Percentiles rank a stretch among this genome's conserved stretches.
Conservation (phyloP, 1,284 basidiomycete species). For the Naganishia sp. region DNA sequence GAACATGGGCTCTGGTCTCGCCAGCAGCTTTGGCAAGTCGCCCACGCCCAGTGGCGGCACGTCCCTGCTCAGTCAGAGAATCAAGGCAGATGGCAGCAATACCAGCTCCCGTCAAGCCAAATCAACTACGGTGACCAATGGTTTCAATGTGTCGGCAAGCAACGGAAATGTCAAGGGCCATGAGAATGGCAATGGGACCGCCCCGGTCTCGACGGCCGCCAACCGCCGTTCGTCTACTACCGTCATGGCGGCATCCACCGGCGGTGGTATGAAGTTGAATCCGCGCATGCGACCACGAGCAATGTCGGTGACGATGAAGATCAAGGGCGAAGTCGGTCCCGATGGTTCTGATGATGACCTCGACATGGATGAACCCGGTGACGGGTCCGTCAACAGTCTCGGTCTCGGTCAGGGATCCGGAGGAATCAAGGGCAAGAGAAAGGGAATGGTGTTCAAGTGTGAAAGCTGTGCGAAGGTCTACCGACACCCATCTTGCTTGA, state of each 20-base stretch:
- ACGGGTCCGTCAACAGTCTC: constrained; percentile 41
- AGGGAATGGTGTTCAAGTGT: constrained; percentile 83
- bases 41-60: constrained; percentile 23
- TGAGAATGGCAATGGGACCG: background rate
- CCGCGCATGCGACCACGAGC: constrained; percentile 34
- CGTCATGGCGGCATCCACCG: constrained; percentile 20
- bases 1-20: background rate
- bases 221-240: constrained; percentile 20
- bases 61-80: constrained; percentile 30
- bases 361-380: constrained; percentile 44
- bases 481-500: constrained; percentile 88
- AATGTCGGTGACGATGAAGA: constrained; percentile 35
- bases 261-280: constrained; percentile 22
- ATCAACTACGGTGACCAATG: constrained; percentile 19
- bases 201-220: constrained; percentile 8
- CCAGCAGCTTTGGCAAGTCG: constrained; percentile 14
- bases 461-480: constrained; percentile 93
- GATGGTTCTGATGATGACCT: constrained; percentile 41
- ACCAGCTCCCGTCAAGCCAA: background rate
- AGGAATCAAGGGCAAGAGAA: constrained; percentile 61
- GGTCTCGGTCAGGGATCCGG: constrained; percentile 50
- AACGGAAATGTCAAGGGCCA: background rate
- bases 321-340: constrained; percentile 36
- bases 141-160: constrained; percentile 10
- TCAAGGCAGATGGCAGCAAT: constrained; percentile 15